Evolutionary conservation across 495 filamentous ascomycete species (phyloP).

Genomic region (Choiromyces venosus): DNA sequence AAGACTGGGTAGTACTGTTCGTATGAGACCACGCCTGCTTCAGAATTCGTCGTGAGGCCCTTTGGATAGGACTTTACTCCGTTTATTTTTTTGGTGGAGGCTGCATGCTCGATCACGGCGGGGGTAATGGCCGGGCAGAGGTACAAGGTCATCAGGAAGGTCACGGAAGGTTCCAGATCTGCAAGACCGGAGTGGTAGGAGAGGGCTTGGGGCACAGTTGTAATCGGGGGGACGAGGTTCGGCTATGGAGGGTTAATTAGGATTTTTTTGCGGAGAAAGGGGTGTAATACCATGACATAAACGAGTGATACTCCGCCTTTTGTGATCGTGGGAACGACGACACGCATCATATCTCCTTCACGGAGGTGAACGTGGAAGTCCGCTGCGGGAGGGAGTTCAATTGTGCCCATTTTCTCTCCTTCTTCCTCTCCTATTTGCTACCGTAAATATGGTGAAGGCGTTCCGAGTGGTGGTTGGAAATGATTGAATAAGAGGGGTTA

Average conservation of each 20-base stretch:
- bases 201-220: constrained; percentile 65
- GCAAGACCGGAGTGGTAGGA: constrained; percentile 65
- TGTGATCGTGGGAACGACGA: constrained; percentile 70
- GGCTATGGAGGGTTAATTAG: constrained; percentile 39
- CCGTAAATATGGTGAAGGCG: not conserved
- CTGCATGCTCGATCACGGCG: constrained; percentile 68
- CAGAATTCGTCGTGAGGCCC: constrained; percentile 79
- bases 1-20: constrained; percentile 70
- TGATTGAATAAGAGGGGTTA: not conserved
- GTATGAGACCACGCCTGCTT: constrained; percentile 71
- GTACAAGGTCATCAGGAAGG: constrained; percentile 85
- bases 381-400: constrained; percentile 66
- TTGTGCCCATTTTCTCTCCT: constrained; percentile 20
- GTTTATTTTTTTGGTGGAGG: constrained; percentile 53
- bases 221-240: constrained; percentile 61
- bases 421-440: not conserved
- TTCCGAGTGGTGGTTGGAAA: not conserved
- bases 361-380: constrained; percentile 70
- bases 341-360: constrained; percentile 72
- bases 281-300: constrained; percentile 63
- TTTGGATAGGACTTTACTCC: constrained; percentile 66
- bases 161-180: constrained; percentile 64
- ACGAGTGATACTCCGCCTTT: constrained; percentile 71
- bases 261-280: constrained; percentile 1
- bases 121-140: constrained; percentile 72